A percentile compares a stretch with the other conserved stretches of the same genome.
phyloP scores from a whole-genome alignment of 148 eudicot genomes.

The Chenopodium berlandieri region DNA sequence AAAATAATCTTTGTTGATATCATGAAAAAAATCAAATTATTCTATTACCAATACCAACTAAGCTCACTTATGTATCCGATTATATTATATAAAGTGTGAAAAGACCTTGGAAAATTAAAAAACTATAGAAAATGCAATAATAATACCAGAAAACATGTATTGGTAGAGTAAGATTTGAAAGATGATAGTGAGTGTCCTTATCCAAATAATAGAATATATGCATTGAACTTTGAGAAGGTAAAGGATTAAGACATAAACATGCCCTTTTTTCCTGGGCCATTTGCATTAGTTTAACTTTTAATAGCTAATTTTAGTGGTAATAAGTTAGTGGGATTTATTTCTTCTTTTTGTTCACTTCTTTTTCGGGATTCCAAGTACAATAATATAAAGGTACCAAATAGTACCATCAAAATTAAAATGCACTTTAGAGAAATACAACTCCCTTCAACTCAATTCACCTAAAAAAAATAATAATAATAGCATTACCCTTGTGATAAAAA shows the following conservation, averaged over 20 bases:
- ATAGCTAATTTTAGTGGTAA: slow-evolving; percentile 5
- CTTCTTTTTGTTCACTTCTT: neutral
- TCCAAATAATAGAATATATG: slow-evolving; percentile 25
- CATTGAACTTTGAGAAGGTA: slow-evolving; percentile 1
- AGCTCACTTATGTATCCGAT: neutral
- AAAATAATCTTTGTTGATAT: neutral
- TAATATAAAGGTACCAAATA: neutral
- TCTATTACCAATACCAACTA: neutral
- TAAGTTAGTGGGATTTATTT: neutral
- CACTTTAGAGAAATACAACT: neutral
- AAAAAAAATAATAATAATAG: too few species aligned
- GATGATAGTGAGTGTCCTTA: slow-evolving; percentile 34
- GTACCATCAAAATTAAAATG: neutral
- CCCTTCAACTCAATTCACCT: too few species aligned
- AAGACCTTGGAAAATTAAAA: slow-evolving; percentile 9
- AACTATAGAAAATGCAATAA: neutral
- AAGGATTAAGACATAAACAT: neutral
- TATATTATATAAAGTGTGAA: slow-evolving; percentile 2
- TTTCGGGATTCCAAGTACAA: slow-evolving; percentile 3
- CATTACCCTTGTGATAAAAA: too few species aligned
- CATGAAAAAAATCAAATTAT: neutral
- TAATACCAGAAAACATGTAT: slow-evolving; percentile 10
- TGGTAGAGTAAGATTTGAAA: slow-evolving; percentile 6
- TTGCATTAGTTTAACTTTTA: slow-evolving; percentile 5
- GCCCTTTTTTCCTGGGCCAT: slow-evolving; percentile 17